These are phyloP conservation scores for Eudorina sp. DNA, from an alignment of 139 green algal genomes.

Conservation along the genomic window DNA sequence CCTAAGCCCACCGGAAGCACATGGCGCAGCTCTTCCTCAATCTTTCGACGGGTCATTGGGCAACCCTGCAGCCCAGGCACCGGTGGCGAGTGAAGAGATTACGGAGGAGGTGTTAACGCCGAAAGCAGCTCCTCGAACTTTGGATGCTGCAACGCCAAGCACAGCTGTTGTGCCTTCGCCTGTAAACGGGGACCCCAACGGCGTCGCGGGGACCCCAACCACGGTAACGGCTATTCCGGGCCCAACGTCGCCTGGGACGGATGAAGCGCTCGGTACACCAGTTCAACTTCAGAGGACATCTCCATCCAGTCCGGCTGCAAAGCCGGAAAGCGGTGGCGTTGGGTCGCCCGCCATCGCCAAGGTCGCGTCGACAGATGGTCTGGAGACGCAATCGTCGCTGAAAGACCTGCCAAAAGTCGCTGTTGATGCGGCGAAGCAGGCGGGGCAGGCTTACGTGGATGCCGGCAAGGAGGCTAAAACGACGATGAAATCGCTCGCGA, in stretches of 20 bases:
- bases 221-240: not conserved
- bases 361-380: not conserved
- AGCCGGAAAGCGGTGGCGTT: not conserved
- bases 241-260: not conserved
- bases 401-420: conserved; percentile 11
- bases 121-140: not conserved
- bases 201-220: not conserved
- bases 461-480: conserved; percentile 16
- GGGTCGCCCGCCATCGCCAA: not conserved
- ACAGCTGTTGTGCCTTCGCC: not conserved
- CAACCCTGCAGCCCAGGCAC: not conserved
- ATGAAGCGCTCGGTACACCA: not conserved
- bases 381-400: not conserved
- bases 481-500: not conserved
- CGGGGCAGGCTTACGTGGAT: conserved; percentile 8
- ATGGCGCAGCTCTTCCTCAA: not conserved
- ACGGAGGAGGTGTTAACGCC: not conserved
- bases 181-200: not conserved
- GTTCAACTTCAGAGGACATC: no score
- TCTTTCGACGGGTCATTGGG: not conserved
- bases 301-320: no score
- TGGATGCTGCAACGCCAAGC: not conserved
- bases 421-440: conserved; percentile 25
- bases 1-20: not conserved
- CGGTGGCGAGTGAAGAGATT: not conserved